Evolutionary conservation across 306 rosid species (phyloP).

Genomic region (Coriaria nepalensis): DNA sequence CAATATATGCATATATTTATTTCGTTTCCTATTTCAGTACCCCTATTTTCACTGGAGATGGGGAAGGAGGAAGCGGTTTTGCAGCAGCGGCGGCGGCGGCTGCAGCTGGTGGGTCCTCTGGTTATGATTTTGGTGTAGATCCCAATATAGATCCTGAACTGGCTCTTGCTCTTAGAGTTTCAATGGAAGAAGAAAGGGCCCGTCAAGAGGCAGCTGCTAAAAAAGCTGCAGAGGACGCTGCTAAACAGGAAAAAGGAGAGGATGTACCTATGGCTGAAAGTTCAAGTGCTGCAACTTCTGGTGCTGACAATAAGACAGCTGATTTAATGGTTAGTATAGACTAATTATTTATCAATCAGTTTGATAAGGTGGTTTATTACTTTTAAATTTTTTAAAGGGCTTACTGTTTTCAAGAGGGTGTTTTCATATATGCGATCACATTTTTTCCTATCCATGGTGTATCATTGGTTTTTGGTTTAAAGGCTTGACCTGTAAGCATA

Average conservation of each 20-base stretch:
- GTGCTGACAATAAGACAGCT: conserved; percentile 42
- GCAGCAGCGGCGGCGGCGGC: conserved; percentile 93
- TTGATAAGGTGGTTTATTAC: too few relatives aligned
- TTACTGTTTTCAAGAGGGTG: too few relatives aligned
- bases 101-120: conserved; percentile 80
- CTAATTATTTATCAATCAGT: background rate
- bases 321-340: conserved; percentile 42
- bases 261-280: conserved; percentile 84
- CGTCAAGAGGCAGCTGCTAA: conserved; percentile 99
- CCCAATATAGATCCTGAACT: conserved; percentile 98
- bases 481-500: too few relatives aligned
- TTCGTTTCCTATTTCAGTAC: conserved; percentile 36
- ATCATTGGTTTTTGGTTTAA: too few relatives aligned
- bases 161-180: conserved; percentile 98
- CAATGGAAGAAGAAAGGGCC: conserved; percentile 99
- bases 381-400: too few relatives aligned
- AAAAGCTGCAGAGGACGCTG: conserved; percentile 80
- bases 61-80: conserved; percentile 93
- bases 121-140: conserved; percentile 97
- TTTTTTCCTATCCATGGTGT: too few relatives aligned
- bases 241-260: conserved; percentile 58
- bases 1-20: too few relatives aligned
- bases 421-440: too few relatives aligned
- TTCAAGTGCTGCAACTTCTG: conserved; percentile 21
- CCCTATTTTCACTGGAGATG: conserved; percentile 94